Conservation (phyloP, 352 stramenopile species). For the Phytophthora fragariae region DNA sequence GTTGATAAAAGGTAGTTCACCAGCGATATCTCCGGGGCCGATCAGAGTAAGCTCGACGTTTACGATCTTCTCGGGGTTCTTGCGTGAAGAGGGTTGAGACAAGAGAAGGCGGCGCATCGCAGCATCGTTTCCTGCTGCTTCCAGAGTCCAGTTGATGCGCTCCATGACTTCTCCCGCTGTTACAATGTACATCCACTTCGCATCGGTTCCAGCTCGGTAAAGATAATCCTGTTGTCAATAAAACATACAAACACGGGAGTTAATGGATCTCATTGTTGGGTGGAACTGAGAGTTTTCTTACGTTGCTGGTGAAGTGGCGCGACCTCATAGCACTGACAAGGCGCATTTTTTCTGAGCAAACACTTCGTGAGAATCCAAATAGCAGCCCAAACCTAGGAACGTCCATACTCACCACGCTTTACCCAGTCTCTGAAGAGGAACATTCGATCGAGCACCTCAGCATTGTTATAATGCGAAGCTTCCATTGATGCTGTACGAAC, state of each 20-base stretch:
- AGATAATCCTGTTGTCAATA: slow-evolving; percentile 59
- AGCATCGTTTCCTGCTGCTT: slow-evolving; percentile 27
- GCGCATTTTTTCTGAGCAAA: slow-evolving; percentile 72
- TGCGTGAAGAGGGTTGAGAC: slow-evolving; percentile 32
- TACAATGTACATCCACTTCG: slow-evolving; percentile 82
- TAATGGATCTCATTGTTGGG: not conserved
- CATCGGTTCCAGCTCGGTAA: slow-evolving; percentile 66
- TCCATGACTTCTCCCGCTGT: slow-evolving; percentile 75
- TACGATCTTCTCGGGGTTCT: slow-evolving; percentile 74
- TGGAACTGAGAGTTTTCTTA: slow-evolving; percentile 18
- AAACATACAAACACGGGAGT: not conserved
- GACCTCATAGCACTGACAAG: slow-evolving; percentile 74
- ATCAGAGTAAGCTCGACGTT: slow-evolving; percentile 74
- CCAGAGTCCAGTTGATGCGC: slow-evolving; percentile 65
- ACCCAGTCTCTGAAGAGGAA: slow-evolving; percentile 73
- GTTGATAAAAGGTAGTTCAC: slow-evolving; percentile 66
- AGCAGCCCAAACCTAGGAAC: not conserved
- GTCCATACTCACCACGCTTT: slow-evolving; percentile 58
- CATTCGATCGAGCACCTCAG: slow-evolving; percentile 81
- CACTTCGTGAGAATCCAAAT: not conserved
- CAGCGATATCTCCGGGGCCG: slow-evolving; percentile 64
- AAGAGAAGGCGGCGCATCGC: slow-evolving; percentile 38
- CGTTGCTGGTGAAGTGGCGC: slow-evolving; percentile 68
- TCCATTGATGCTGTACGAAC: slow-evolving; percentile 83
- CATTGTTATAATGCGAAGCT: slow-evolving; percentile 80